Percentiles rank a stretch among this genome's conserved stretches.
Evolutionary conservation across 805 yeast genomes (phyloP).

Genomic region (Sugiyamaella floridensis): DNA sequence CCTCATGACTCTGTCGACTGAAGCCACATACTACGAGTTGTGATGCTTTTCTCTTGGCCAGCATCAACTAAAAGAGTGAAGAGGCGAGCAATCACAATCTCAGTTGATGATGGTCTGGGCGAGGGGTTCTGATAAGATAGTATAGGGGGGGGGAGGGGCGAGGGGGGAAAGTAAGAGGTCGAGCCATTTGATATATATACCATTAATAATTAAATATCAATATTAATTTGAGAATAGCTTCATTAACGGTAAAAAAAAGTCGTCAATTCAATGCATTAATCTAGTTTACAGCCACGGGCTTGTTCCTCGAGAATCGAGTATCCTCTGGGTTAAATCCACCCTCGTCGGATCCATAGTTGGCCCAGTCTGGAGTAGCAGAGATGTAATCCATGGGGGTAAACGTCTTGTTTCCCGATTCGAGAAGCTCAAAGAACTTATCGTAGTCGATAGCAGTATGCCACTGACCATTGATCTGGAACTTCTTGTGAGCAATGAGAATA

Average conservation of each 20-base stretch:
- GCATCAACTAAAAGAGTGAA: neutral
- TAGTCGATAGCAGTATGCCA: conserved; percentile 93
- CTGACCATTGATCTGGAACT: conserved; percentile 59
- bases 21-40: neutral
- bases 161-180: too few relatives aligned
- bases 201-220: too few relatives aligned
- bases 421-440: conserved; percentile 61
- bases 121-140: neutral
- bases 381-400: conserved; percentile 78
- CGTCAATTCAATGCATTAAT: too few relatives aligned
- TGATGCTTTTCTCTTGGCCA: neutral
- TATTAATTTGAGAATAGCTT: too few relatives aligned
- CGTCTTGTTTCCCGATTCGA: conserved; percentile 49
- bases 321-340: conserved; percentile 92
- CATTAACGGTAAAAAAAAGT: too few relatives aligned
- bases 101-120: neutral
- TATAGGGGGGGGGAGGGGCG: too few relatives aligned
- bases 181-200: too few relatives aligned
- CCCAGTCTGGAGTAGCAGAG: conserved; percentile 82
- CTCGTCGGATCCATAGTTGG: conserved; percentile 74
- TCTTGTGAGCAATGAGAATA: conserved; percentile 69
- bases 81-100: neutral
- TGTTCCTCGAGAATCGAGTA: conserved; percentile 53
- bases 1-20: neutral
- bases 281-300: neutral